These are phyloP conservation scores for Wickerhamia fluorescens DNA, from an alignment of 805 yeast genomes.

Conservation along the genomic window DNA sequence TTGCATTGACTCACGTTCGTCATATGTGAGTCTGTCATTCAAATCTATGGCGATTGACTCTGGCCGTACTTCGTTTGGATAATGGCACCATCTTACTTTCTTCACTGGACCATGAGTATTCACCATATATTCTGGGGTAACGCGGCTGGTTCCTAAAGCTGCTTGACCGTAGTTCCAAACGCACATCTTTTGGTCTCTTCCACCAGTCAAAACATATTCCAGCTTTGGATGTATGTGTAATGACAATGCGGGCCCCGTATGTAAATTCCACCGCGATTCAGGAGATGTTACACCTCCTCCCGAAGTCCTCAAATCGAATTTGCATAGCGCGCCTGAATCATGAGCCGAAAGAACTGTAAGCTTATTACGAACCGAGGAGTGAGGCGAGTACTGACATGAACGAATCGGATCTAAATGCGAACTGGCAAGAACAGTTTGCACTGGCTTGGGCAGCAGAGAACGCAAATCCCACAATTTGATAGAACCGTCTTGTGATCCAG, in stretches of 20 bases:
- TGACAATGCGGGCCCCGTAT: conserved; percentile 84
- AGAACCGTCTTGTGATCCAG: conserved; percentile 76
- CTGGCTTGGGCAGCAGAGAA: conserved; percentile 38
- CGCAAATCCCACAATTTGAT: conserved; percentile 73
- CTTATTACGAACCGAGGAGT: conserved; percentile 36
- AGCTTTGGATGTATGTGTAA: conserved; percentile 81
- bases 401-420: conserved; percentile 69
- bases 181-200: conserved; percentile 78
- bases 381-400: conserved; percentile 47
- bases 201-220: conserved; percentile 85
- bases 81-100: conserved; percentile 58
- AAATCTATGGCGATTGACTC: conserved; percentile 4
- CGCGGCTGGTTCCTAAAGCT: conserved; percentile 9
- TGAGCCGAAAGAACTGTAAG: conserved; percentile 63
- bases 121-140: conserved; percentile 61
- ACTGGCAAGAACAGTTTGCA: conserved; percentile 37
- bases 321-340: conserved; percentile 82
- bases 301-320: conserved; percentile 67
- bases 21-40: conserved; percentile 13
- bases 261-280: conserved; percentile 79
- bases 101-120: conserved; percentile 74
- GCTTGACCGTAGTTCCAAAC: conserved; percentile 53
- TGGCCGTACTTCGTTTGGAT: conserved; percentile 14
- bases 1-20: conserved; percentile 15
- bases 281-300: conserved; percentile 32